These are phyloP conservation scores for Obba rivulosa DNA, from an alignment of 768 basidiomycete genomes.

Conservation along the genomic window DNA sequence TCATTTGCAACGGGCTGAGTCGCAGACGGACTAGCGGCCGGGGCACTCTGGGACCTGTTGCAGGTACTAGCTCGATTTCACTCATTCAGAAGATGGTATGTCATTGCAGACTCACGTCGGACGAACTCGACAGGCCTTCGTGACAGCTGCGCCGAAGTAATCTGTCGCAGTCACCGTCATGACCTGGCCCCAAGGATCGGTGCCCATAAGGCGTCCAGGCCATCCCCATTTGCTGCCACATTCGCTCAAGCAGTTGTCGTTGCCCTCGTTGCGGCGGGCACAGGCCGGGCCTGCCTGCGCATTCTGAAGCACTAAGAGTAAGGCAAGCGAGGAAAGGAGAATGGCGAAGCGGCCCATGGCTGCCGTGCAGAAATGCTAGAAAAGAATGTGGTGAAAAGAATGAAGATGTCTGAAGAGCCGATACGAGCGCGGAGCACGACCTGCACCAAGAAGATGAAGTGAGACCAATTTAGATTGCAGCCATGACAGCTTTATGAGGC, in stretches of 20 bases:
- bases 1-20: background rate
- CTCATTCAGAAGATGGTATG: too few relatives aligned
- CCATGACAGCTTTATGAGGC: too few relatives aligned
- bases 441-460: conserved; percentile 12
- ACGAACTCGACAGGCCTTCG: conserved; percentile 35
- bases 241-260: conserved; percentile 11
- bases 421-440: conserved; percentile 7
- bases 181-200: conserved; percentile 47
- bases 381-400: conserved; percentile 20
- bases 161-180: conserved; percentile 27
- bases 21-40: background rate
- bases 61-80: too few relatives aligned
- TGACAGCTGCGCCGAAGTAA: conserved; percentile 31
- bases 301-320: conserved; percentile 15
- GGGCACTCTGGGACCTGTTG: too few relatives aligned
- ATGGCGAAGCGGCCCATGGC: conserved; percentile 21
- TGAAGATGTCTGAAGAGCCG: conserved; percentile 6
- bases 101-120: conserved; percentile 5
- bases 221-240: conserved; percentile 28
- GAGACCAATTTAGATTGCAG: background rate
- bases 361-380: conserved; percentile 3
- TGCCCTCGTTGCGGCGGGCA: conserved; percentile 18
- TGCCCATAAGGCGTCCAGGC: conserved; percentile 44
- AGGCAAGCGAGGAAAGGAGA: conserved; percentile 18
- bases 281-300: conserved; percentile 23